phyloP scores from a whole-genome alignment of 2,329 filamentous ascomycete genomes.

The Paramyrothecium sp. region DNA sequence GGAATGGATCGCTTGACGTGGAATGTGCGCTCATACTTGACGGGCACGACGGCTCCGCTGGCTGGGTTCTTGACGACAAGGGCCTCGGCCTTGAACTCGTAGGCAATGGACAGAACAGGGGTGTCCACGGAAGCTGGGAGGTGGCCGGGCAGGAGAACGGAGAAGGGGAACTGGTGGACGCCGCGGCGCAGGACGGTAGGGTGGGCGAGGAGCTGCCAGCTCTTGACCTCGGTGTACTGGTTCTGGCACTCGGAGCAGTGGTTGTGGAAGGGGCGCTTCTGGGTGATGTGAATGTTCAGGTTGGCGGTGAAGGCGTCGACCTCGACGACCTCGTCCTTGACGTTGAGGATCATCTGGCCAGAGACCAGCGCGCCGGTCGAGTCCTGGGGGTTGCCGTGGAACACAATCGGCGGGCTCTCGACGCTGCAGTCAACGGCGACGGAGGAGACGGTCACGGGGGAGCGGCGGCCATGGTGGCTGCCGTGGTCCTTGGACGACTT shows the following conservation, averaged over 20 bases:
- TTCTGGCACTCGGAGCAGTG: constrained; percentile 77
- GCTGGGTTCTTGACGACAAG: constrained; percentile 54
- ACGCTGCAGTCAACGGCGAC: constrained; percentile 58
- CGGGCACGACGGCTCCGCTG: constrained; percentile 38
- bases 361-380: constrained; percentile 86
- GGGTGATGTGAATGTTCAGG: constrained; percentile 67
- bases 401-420: constrained; percentile 83
- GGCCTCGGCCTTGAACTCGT: constrained; percentile 71
- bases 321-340: constrained; percentile 65
- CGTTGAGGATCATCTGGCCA: constrained; percentile 72
- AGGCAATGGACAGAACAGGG: constrained; percentile 70
- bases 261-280: constrained; percentile 77
- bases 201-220: constrained; percentile 72
- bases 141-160: constrained; percentile 78
- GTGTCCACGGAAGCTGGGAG: constrained; percentile 83
- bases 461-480: constrained; percentile 7
- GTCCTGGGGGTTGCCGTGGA: constrained; percentile 71
- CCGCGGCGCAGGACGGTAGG: constrained; percentile 51
- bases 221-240: constrained; percentile 71
- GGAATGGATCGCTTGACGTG: constrained; percentile 76
- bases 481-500: constrained; percentile 41
- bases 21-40: constrained; percentile 67
- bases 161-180: constrained; percentile 82
- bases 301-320: constrained; percentile 72
- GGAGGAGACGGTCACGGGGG: constrained; percentile 26